phyloP scores from a whole-genome alignment of 2,329 filamentous ascomycete genomes.

The Fusarium ramigenum region DNA sequence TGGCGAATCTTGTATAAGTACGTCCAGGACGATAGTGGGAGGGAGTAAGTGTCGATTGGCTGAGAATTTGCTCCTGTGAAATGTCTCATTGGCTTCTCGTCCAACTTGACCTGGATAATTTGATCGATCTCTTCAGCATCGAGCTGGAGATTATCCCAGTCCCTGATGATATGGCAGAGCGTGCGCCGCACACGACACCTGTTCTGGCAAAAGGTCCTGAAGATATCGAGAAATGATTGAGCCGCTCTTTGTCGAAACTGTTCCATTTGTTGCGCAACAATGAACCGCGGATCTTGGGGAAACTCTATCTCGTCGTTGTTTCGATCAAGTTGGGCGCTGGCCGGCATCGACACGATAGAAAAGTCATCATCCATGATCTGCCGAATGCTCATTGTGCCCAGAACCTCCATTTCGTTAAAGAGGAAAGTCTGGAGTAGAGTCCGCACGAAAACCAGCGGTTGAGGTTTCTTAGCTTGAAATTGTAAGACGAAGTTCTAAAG shows the following conservation, averaged over 20 bases:
- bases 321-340: constrained; percentile 74
- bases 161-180: constrained; percentile 82
- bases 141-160: constrained; percentile 85
- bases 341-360: constrained; percentile 78
- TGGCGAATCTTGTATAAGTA: constrained; percentile 90
- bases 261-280: constrained; percentile 79
- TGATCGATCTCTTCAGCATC: constrained; percentile 83
- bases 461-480: constrained; percentile 81
- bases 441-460: constrained; percentile 85
- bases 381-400: constrained; percentile 74
- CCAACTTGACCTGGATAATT: constrained; percentile 68
- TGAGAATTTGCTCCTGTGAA: constrained; percentile 48
- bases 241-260: constrained; percentile 67
- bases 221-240: constrained; percentile 82
- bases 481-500: constrained; percentile 74
- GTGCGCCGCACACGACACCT: constrained; percentile 87
- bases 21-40: constrained; percentile 86
- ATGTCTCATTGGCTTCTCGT: constrained; percentile 67
- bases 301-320: constrained; percentile 80
- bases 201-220: constrained; percentile 88
- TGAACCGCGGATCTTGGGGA: constrained; percentile 76
- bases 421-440: constrained; percentile 81
- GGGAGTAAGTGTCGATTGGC: constrained; percentile 67
- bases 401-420: constrained; percentile 75
- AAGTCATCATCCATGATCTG: constrained; percentile 85